phyloP scores from a whole-genome alignment of 169 alveolate genomes.

The Eimeria sp. region DNA sequence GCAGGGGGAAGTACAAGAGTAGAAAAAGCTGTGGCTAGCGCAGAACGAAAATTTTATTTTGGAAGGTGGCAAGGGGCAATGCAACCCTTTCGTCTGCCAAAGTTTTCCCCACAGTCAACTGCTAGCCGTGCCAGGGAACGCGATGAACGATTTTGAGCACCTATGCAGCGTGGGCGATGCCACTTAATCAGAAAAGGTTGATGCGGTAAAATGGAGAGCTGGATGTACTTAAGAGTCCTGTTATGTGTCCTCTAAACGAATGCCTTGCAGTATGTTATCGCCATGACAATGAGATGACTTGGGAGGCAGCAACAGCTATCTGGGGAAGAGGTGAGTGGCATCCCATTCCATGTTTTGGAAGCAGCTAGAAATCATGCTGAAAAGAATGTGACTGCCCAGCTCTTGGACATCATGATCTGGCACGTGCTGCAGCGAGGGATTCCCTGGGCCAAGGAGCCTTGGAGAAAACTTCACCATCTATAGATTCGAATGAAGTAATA shows the following conservation, averaged over 20 bases:
- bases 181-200: neutral
- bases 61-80: neutral
- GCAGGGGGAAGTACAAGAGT: neutral
- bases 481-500: neutral
- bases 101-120: neutral
- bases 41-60: neutral
- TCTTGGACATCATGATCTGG: neutral
- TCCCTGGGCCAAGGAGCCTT: neutral
- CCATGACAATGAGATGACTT: neutral
- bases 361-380: neutral
- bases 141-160: neutral
- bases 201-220: neutral
- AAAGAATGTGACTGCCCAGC: neutral
- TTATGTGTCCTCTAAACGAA: neutral
- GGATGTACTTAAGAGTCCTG: neutral
- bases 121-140: neutral
- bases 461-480: neutral
- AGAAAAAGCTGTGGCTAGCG: neutral
- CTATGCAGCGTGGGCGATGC: neutral
- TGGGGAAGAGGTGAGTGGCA: conserved; percentile 1
- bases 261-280: neutral
- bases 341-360: neutral
- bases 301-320: neutral
- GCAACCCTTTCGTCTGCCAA: neutral
- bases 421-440: conserved; percentile 17